Conservation (phyloP, 345 rosid species). For the Acer campestre region DNA sequence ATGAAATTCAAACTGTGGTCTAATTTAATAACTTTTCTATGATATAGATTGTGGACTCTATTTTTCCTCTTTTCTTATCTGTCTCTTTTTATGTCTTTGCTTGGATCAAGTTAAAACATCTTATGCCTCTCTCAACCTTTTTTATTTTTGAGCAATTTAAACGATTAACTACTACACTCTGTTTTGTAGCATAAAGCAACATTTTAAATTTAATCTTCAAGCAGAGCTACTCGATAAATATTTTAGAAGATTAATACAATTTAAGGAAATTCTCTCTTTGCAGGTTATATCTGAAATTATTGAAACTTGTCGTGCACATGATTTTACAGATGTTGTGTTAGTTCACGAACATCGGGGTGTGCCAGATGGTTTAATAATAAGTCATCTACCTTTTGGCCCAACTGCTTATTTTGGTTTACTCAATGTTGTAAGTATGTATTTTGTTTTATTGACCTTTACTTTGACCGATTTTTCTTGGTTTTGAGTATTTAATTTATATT, state of each 20-base stretch:
- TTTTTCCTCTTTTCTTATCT: not conserved
- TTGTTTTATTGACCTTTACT: slow-evolving; percentile 9
- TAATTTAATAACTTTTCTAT: not conserved
- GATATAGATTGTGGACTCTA: not conserved
- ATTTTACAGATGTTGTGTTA: slow-evolving; percentile 85
- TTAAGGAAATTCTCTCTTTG: slow-evolving; percentile 18
- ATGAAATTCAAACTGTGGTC: not conserved
- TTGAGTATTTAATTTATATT: slow-evolving; percentile 14
- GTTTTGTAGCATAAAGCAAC: not conserved
- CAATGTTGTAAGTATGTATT: slow-evolving; percentile 82
- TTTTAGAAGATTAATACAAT: not conserved
- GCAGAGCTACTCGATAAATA: not conserved
- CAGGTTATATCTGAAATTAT: slow-evolving; percentile 92
- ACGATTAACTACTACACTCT: not conserved
- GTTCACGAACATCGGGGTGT: slow-evolving; percentile 92
- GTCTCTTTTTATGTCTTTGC: not conserved
- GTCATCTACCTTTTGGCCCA: slow-evolving; percentile 96
- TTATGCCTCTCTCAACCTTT: not conserved
- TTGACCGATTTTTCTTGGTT: slow-evolving; percentile 6
- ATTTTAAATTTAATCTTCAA: not conserved
- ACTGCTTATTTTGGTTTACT: slow-evolving; percentile 88
- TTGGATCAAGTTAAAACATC: not conserved
- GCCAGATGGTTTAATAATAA: slow-evolving; percentile 79
- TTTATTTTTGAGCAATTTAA: not conserved
- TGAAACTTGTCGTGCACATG: slow-evolving; percentile 84